phyloP scores from a whole-genome alignment of 371 early-diverging fungal species.

The Catenaria anguillulae region DNA sequence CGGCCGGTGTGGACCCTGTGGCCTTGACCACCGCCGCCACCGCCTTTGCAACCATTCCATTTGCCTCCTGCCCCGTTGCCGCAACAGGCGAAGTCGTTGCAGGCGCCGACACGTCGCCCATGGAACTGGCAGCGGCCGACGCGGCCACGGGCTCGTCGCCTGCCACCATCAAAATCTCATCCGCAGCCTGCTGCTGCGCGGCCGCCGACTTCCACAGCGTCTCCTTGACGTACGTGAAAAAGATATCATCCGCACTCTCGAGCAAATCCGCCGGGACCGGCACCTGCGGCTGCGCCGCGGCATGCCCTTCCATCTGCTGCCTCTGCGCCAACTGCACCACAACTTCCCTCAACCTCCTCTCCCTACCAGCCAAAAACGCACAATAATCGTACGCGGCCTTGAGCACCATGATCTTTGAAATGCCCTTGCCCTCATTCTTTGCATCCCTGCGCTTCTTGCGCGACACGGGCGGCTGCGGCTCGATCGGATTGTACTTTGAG shows the following conservation, averaged over 20 bases:
- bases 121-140: no score
- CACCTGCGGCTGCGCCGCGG: neutral
- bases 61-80: neutral
- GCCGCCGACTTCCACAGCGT: slow-evolving; percentile 1
- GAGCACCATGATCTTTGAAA: slow-evolving; percentile 5
- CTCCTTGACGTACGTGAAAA: slow-evolving; percentile 2
- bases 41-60: neutral
- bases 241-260: neutral
- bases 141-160: slow-evolving; percentile 10
- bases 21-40: neutral
- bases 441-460: neutral
- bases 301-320: neutral
- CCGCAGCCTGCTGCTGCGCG: neutral
- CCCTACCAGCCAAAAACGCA: neutral
- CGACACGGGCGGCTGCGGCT: neutral
- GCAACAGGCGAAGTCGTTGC: neutral
- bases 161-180: neutral
- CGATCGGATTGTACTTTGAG: neutral
- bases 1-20: neutral
- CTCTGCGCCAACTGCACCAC: neutral
- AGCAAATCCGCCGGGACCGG: neutral
- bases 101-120: no score
- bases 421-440: neutral
- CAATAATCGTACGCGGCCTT: slow-evolving; percentile 2
- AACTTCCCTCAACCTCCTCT: neutral